These are phyloP conservation scores for Triticum timopheevii DNA, from an alignment of 176 grass and related monocot species.

Conservation along the genomic window DNA sequence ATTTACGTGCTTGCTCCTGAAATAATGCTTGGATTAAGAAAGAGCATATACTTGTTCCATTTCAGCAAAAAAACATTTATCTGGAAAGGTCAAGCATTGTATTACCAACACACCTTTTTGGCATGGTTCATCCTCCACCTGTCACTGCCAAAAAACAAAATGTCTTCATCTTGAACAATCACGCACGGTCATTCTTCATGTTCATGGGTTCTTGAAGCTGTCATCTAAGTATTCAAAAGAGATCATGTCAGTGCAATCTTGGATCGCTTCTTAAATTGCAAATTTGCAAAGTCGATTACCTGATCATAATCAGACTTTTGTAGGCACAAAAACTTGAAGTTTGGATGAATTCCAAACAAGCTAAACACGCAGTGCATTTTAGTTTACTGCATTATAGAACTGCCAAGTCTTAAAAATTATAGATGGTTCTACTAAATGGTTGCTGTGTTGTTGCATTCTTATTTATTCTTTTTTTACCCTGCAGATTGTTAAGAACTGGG, in stretches of 20 bases:
- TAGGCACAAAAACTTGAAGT: not conserved
- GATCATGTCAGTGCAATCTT: slow-evolving; percentile 2
- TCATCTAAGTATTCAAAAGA: not conserved
- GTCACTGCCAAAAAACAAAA: not conserved
- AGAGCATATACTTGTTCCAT: not conserved
- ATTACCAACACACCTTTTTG: not conserved
- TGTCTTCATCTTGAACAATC: too few species aligned
- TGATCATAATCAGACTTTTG: not conserved
- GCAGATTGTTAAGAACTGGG: slow-evolving; percentile 94
- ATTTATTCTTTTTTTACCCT: not conserved
- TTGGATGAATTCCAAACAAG: not conserved
- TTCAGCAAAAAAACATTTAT: not conserved
- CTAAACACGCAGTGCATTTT: not conserved
- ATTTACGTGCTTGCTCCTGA: not conserved
- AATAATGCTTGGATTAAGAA: not conserved
- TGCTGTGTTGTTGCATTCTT: slow-evolving; percentile 13
- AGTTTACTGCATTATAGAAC: slow-evolving; percentile 1
- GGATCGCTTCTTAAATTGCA: not conserved
- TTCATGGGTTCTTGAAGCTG: not conserved
- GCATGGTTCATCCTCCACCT: not conserved
- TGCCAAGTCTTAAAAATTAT: not conserved
- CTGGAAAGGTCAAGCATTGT: not conserved
- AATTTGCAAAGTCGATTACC: not conserved
- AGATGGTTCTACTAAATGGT: not conserved
- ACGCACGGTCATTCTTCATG: not conserved